phyloP scores from a whole-genome alignment of 257 asterid species.

The Catharanthus roseus region DNA sequence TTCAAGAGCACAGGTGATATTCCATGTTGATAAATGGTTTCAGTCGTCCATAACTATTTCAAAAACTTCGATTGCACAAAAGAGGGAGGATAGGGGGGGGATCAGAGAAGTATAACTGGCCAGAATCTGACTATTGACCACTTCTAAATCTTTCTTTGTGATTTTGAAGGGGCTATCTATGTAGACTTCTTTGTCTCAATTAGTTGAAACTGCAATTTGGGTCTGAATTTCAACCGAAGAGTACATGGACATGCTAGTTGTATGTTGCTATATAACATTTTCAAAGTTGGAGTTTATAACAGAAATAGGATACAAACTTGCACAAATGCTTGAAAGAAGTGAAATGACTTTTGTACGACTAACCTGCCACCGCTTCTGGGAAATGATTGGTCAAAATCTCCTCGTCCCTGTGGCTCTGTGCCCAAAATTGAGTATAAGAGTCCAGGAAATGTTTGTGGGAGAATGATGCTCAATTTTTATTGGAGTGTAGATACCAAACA shows the following conservation, averaged over 20 bases:
- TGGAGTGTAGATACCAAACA: not conserved
- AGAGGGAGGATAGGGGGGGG: not conserved
- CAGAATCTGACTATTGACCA: not conserved
- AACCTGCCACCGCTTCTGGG: not conserved
- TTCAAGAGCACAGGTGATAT: slow-evolving; percentile 31
- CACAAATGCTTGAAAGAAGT: not conserved
- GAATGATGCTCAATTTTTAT: not conserved
- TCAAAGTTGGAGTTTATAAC: not conserved
- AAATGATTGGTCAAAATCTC: not conserved
- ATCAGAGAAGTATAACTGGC: not conserved
- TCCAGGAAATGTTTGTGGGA: not conserved
- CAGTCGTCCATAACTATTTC: not conserved
- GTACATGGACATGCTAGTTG: not conserved
- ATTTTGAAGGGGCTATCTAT: not conserved
- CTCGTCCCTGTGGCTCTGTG: not conserved
- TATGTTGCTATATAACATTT: not conserved
- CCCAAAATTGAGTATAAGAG: not conserved
- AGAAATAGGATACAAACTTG: not conserved
- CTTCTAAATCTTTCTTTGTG: not conserved
- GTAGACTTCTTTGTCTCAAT: not conserved
- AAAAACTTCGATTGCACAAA: not conserved
- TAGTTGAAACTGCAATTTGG: not conserved
- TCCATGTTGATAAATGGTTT: not conserved
- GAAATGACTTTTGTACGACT: not conserved
- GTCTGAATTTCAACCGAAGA: not conserved